phyloP scores from a whole-genome alignment of 306 rosid genomes.

The Myrica gale region DNA sequence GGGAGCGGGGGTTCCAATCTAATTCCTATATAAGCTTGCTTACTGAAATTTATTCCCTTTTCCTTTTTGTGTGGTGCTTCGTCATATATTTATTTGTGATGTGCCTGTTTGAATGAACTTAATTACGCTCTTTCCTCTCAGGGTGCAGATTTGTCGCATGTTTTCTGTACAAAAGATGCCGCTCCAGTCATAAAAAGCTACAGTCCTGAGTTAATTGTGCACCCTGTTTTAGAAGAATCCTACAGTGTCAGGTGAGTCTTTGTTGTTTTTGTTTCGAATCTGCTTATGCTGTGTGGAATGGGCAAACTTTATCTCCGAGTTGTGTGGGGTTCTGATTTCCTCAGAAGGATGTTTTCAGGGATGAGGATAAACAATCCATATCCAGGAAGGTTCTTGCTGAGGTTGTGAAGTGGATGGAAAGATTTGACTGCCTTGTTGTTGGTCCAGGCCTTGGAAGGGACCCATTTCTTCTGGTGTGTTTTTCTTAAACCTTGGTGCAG shows the following conservation, averaged over 20 bases:
- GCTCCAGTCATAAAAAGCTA: conserved; percentile 85
- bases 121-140: conserved; percentile 29
- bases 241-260: conserved; percentile 56
- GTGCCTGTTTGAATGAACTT: conserved; percentile 11
- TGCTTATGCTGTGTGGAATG: conserved; percentile 9
- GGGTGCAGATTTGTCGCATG: conserved; percentile 97
- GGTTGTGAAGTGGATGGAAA: conserved; percentile 80
- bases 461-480: conserved; percentile 73
- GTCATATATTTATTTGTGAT: conserved; percentile 7
- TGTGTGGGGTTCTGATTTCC: conserved; percentile 23
- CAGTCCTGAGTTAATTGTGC: conserved; percentile 91
- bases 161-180: conserved; percentile 89
- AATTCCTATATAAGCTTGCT: conserved; percentile 14
- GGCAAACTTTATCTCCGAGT: not conserved
- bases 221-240: conserved; percentile 84
- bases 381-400: conserved; percentile 64
- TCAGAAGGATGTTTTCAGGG: conserved; percentile 45
- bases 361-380: conserved; percentile 55
- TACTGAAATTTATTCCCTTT: not conserved
- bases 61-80: not conserved
- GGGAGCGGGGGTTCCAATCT: not conserved
- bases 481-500: conserved; percentile 19
- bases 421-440: conserved; percentile 85
- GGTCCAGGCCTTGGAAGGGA: conserved; percentile 99
- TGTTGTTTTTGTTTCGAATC: conserved; percentile 15